A percentile compares a stretch with the other conserved stretches of the same genome.
These are phyloP conservation scores for Cucurbita argyrosperma DNA, from an alignment of 306 rosid species.

Conservation along the genomic window DNA sequence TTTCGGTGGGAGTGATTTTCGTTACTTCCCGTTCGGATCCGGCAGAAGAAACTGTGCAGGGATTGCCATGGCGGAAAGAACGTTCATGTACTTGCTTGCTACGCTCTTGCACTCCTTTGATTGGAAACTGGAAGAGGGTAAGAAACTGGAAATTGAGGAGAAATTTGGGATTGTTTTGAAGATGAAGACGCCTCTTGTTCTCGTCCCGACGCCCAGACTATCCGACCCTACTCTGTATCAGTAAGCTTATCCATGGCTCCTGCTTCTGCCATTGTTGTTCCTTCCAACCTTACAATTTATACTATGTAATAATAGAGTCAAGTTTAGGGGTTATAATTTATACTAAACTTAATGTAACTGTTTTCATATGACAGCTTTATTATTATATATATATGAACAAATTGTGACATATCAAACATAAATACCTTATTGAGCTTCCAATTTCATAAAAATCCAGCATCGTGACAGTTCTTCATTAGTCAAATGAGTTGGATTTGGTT, in stretches of 20 bases:
- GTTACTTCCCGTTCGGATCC: slow-evolving; percentile 60
- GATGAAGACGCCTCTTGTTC: slow-evolving; percentile 33
- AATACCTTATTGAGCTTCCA: no score
- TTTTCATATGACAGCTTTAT: no score
- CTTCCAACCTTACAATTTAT: not conserved
- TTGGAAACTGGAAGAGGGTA: slow-evolving; percentile 33
- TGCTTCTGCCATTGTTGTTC: not conserved
- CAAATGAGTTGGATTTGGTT: no score
- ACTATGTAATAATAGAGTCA: no score
- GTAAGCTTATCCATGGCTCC: not conserved
- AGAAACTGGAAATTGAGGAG: slow-evolving; percentile 23
- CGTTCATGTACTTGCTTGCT: slow-evolving; percentile 31
- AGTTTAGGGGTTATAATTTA: no score
- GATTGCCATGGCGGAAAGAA: slow-evolving; percentile 55
- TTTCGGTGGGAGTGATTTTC: slow-evolving; percentile 42
- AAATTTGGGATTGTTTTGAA: slow-evolving; percentile 49
- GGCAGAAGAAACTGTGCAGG: slow-evolving; percentile 76
- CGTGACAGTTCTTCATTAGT: no score
- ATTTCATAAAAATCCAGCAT: no score
- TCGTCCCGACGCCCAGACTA: slow-evolving; percentile 37
- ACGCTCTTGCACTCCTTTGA: slow-evolving; percentile 50
- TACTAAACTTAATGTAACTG: no score
- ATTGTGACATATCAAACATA: no score
- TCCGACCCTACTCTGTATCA: slow-evolving; percentile 4
- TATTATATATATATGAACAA: no score